Evolutionary conservation across 352 stramenopile genomes (phyloP), one percentile per base, ranked within the genome.

Genomic region (Thalassiosira livingstoniorum): DNA sequence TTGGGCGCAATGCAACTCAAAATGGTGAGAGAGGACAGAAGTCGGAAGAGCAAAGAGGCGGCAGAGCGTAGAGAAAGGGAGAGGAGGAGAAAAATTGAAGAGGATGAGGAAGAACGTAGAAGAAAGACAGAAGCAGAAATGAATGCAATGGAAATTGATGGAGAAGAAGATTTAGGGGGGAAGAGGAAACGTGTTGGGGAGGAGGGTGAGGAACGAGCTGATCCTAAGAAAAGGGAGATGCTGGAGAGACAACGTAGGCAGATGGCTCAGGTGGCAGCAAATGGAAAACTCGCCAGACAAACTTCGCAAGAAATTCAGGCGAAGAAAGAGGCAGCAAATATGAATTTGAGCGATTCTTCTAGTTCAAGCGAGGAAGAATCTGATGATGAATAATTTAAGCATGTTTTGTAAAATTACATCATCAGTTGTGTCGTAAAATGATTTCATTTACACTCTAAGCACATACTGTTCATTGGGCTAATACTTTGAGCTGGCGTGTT

Each of bases 1-100:
- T 70, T 95, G 63, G 90, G 85, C 15, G 83, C 85, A 18, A 83
- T 95, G 75, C 85, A 95, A 78, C 75, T 95, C 34, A 81, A 88
- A 55, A 74, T 85, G 60, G 90, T 87, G 2, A 51, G 78, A 68
- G 75, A 91, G 35, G 75, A 87, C 18, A 65, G 69, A 34, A 78
- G 53, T 23, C 42, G 77, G 0, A 80, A 79, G 68, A 69, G 57
- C 69, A 88, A 79, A 61, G 78, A 65, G 67, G 61, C 75, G 60
- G 80, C 64, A 83, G 85, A 75, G 58, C 74, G 35, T 75, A 80
- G 63, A 55, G 81, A 88, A 58, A 82, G 78, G 62, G 71, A 78
- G 55, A 78, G 71, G 74, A 87, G 73, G 58, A 75, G 80, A 45
- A 75, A 74, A 60, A 83, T 43, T 23, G 75, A 78, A 71, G 73